A percentile compares a stretch with the other conserved stretches of the same genome.
Conservation (phyloP, 805 yeast genomes). For the Spathaspora hagerdaliae region DNA sequence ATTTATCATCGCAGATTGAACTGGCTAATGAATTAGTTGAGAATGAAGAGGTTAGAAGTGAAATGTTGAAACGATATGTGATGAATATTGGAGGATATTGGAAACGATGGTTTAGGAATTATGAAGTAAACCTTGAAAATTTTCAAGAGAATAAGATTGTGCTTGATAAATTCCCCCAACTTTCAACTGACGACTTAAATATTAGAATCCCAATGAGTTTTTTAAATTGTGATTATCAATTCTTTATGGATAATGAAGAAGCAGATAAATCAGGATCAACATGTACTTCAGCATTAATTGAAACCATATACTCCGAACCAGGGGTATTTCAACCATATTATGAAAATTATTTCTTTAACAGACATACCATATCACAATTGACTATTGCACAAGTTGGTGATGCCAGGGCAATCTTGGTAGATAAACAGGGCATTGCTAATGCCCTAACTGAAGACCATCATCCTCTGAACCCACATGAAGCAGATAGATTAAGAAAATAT, state of each 20-base stretch:
- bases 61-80: slow-evolving; percentile 52
- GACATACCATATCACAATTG: slow-evolving; percentile 61
- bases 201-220: slow-evolving; percentile 62
- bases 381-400: slow-evolving; percentile 92
- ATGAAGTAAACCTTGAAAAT: slow-evolving; percentile 25
- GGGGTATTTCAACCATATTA: slow-evolving; percentile 24
- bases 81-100: slow-evolving; percentile 77
- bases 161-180: slow-evolving; percentile 10
- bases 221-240: slow-evolving; percentile 62
- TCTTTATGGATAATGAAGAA: slow-evolving; percentile 30
- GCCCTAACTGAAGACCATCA: slow-evolving; percentile 79
- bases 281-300: slow-evolving; percentile 61
- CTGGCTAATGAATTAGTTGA: slow-evolving; percentile 21
- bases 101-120: slow-evolving; percentile 64
- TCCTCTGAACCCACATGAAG: slow-evolving; percentile 78
- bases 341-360: slow-evolving; percentile 54
- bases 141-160: slow-evolving; percentile 14
- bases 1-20: slow-evolving; percentile 55
- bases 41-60: slow-evolving; percentile 28
- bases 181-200: slow-evolving; percentile 49
- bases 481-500: slow-evolving; percentile 62
- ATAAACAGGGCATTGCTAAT: slow-evolving; percentile 73
- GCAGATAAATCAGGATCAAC: slow-evolving; percentile 60
- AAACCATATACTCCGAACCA: slow-evolving; percentile 38
- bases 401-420: slow-evolving; percentile 83